Conservation (phyloP, 2,329 filamentous ascomycete genomes). For the Albophoma yamanashiensis region DNA sequence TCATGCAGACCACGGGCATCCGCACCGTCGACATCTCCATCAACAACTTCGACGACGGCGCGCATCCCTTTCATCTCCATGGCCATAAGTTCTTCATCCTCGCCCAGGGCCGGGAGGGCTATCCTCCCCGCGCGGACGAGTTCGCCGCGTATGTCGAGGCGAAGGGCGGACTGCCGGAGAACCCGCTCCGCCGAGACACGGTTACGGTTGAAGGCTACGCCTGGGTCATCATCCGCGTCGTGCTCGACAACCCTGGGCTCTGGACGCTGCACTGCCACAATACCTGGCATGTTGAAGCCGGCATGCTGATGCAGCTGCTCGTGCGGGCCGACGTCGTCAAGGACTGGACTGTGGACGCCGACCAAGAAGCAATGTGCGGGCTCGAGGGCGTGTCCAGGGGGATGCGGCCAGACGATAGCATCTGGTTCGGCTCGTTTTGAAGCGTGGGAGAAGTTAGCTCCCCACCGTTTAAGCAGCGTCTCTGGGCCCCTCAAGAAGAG, state of each 20-base stretch:
- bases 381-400: conserved; percentile 18
- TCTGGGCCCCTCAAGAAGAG: not conserved
- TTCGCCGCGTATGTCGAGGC: conserved; percentile 13
- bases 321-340: conserved; percentile 18
- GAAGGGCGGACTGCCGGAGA: conserved; percentile 12
- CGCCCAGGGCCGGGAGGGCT: conserved; percentile 18
- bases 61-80: conserved; percentile 43
- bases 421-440: conserved; percentile 24
- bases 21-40: conserved; percentile 46
- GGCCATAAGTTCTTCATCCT: conserved; percentile 45
- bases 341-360: conserved; percentile 12
- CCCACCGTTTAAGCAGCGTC: too few relatives aligned
- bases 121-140: conserved; percentile 18
- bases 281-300: conserved; percentile 46
- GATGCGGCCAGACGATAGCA: conserved; percentile 20
- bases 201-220: conserved; percentile 42
- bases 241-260: conserved; percentile 45
- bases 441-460: not conserved
- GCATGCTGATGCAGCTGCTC: conserved; percentile 48
- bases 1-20: conserved; percentile 39
- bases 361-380: conserved; percentile 16
- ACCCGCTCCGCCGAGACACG: conserved; percentile 28
- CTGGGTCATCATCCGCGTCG: conserved; percentile 42
- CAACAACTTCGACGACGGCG: conserved; percentile 44
- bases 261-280: conserved; percentile 52